Evolutionary conservation across 768 basidiomycete genomes (phyloP), one percentile per base, ranked within the genome.

Genomic region (Phylloporus rhodoxanthus): DNA sequence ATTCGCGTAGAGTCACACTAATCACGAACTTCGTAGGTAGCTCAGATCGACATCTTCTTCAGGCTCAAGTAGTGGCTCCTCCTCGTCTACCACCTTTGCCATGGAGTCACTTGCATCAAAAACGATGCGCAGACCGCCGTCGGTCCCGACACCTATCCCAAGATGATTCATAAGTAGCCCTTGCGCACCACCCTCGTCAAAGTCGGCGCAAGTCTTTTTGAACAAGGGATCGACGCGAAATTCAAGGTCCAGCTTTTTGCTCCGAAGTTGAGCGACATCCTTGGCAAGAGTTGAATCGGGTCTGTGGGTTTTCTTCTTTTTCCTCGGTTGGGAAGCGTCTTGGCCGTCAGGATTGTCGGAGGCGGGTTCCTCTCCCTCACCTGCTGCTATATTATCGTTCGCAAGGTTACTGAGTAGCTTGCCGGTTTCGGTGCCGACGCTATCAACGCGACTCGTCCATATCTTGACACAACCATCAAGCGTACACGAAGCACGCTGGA

Each of bases 381-480:
- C 80, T 15, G 74, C 76, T 26, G 75, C 76, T 43, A 76, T 73
- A 15, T 82, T 85, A 50, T 80, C 82, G 33, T 77, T 79, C 1
- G 81, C 78, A 21, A 99, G 80, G 61, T 97, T 97, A 59, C 85
- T 91, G 49, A 97, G 75, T 11, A 99, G 77, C 65, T 96, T 97
- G 23, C 92, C 92, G 0, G 94, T 97, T 68, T 98, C 96, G 1
- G 91, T 95, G 20, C 91, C 91, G 30, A 98, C 93, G 53, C 87
- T 90, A 67, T 99, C 96, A 34, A 99, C 95, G 40, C 96, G 85
- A 57, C 87, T 91, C 7, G 94, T 98, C 93, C 94, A 99, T 54
- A 99, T 97, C 72, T 98, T 99, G 67, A 99, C 92, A 67, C 96
- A 99, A 3, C 95, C 96, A 52, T 99, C 96, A 19, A 99, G 80